Conservation (phyloP, 306 rosid species). For the Vicia faba region DNA sequence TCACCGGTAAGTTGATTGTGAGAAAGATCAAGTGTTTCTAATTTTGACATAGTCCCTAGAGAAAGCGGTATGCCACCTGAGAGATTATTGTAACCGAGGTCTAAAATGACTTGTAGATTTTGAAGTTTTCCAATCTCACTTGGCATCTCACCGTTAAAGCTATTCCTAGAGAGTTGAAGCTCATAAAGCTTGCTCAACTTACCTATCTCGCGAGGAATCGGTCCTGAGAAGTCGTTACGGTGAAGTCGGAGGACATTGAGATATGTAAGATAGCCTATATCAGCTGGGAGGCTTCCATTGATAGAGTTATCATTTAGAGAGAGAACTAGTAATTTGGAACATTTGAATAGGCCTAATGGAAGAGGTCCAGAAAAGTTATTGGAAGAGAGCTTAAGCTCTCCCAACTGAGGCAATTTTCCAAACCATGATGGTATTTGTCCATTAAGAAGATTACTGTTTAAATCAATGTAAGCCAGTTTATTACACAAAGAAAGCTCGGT, state of each 20-base stretch:
- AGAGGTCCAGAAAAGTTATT: slow-evolving; percentile 67
- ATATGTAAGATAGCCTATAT: slow-evolving; percentile 60
- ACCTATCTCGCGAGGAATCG: slow-evolving; percentile 63
- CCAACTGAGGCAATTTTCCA: slow-evolving; percentile 71
- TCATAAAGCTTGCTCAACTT: slow-evolving; percentile 70
- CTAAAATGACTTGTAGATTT: slow-evolving; percentile 82
- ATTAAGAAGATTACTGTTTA: slow-evolving; percentile 64
- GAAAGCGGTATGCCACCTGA: slow-evolving; percentile 72
- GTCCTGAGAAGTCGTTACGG: slow-evolving; percentile 62
- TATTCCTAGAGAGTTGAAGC: slow-evolving; percentile 66
- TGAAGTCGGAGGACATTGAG: slow-evolving; percentile 75
- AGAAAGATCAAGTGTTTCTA: slow-evolving; percentile 87
- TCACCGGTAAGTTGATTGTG: slow-evolving; percentile 78
- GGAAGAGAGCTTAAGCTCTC: slow-evolving; percentile 78
- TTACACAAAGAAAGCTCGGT: slow-evolving; percentile 74
- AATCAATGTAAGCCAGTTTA: slow-evolving; percentile 67
- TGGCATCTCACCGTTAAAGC: slow-evolving; percentile 70
- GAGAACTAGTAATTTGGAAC: slow-evolving; percentile 75
- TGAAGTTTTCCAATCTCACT: slow-evolving; percentile 73
- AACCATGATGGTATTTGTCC: slow-evolving; percentile 78
- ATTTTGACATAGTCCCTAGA: slow-evolving; percentile 58
- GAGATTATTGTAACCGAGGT: slow-evolving; percentile 82
- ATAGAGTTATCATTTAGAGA: slow-evolving; percentile 64
- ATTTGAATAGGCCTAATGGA: slow-evolving; percentile 66
- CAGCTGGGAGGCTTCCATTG: slow-evolving; percentile 71